phyloP scores from a whole-genome alignment of 2,329 filamentous ascomycete species.

The Curvularia hawaiiensis region DNA sequence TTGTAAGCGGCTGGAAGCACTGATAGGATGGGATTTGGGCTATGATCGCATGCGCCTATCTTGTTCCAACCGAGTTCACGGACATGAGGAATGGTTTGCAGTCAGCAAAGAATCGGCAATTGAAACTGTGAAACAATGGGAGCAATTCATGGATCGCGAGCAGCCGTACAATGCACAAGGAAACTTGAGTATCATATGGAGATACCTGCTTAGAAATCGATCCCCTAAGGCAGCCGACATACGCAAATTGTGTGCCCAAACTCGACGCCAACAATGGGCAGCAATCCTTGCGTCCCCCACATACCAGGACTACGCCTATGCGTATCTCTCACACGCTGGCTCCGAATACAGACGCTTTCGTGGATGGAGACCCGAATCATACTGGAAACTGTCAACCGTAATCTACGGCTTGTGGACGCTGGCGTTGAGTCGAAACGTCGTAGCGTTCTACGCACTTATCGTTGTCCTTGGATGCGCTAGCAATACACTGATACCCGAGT shows the following conservation, averaged over 20 bases:
- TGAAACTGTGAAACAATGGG: constrained; percentile 18
- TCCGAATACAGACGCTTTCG: neutral
- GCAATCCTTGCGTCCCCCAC: constrained; percentile 13
- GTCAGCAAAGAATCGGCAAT: constrained; percentile 10
- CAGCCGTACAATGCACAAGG: constrained; percentile 17
- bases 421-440: constrained; percentile 8
- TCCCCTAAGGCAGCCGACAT: neutral
- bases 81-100: constrained; percentile 20
- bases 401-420: constrained; percentile 14
- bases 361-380: constrained; percentile 1
- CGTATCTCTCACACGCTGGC: neutral
- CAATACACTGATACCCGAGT: constrained; percentile 1
- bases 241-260: constrained; percentile 4
- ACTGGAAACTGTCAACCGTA: constrained; percentile 16
- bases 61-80: constrained; percentile 1
- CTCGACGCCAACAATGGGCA: constrained; percentile 12
- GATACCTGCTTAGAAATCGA: constrained; percentile 9
- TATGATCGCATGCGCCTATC: neutral
- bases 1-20: constrained; percentile 7
- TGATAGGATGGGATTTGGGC: constrained; percentile 12
- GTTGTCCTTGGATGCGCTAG: constrained; percentile 13
- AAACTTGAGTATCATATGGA: constrained; percentile 16
- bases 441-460: constrained; percentile 13
- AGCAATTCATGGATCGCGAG: constrained; percentile 13
- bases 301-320: constrained; percentile 2